phyloP scores from a whole-genome alignment of 306 rosid species.

The Pyrus communis region DNA sequence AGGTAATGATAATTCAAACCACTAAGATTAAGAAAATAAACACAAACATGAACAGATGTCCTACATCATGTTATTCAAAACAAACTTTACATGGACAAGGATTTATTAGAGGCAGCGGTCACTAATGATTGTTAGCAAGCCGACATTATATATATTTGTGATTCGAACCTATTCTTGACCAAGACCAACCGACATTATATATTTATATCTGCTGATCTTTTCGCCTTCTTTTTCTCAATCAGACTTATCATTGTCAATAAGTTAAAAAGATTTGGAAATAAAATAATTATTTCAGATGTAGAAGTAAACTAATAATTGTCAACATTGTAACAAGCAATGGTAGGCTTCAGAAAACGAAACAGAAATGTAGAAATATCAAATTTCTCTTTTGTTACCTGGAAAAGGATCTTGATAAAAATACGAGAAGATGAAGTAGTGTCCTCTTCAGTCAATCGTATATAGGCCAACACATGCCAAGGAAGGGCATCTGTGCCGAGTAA shows the following conservation, averaged over 20 bases:
- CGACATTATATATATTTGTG: neutral
- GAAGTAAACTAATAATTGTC: neutral
- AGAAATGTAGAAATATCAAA: neutral
- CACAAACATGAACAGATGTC: neutral
- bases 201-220: neutral
- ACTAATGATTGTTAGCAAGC: neutral
- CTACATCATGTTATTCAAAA: neutral
- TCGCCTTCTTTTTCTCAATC: neutral
- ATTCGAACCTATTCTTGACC: neutral
- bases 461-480: conserved; percentile 81
- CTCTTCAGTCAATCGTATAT: conserved; percentile 80
- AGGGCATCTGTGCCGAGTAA: conserved; percentile 83
- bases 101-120: neutral
- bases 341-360: neutral
- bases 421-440: conserved; percentile 89
- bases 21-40: neutral
- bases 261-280: neutral
- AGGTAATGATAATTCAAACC: neutral
- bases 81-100: neutral
- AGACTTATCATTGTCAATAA: neutral
- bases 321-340: neutral
- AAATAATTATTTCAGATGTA: neutral
- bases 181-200: neutral
- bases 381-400: conserved; percentile 47
- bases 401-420: conserved; percentile 79